These are phyloP conservation scores for Alternaria angustiovoidea DNA, from an alignment of 2,329 filamentous ascomycete genomes.

Conservation along the genomic window DNA sequence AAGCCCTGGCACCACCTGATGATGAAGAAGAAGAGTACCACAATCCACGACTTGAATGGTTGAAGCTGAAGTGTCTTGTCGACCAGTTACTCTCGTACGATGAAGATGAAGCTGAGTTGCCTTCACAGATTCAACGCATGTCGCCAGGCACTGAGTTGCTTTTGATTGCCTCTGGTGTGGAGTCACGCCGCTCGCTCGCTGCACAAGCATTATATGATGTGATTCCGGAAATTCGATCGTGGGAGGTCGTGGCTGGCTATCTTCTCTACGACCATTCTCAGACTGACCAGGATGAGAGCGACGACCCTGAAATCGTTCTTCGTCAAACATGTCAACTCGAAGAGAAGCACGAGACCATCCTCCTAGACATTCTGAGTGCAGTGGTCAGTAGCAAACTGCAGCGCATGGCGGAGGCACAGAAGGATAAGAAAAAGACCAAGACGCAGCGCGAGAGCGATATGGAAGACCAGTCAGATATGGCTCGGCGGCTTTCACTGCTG, in stretches of 20 bases:
- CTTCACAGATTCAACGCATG: constrained; percentile 57
- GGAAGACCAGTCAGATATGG: constrained; percentile 79
- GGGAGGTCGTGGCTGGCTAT: constrained; percentile 89
- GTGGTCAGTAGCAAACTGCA: constrained; percentile 78
- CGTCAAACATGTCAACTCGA: constrained; percentile 77
- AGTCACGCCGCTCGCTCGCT: constrained; percentile 85
- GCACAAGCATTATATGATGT: constrained; percentile 86
- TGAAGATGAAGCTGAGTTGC: constrained; percentile 67
- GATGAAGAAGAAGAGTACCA: constrained; percentile 77
- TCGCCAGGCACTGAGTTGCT: constrained; percentile 51
- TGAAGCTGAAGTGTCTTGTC: constrained; percentile 88
- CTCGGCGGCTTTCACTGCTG: constrained; percentile 76
- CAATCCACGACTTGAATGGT: constrained; percentile 81
- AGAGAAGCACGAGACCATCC: constrained; percentile 79
- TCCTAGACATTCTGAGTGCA: constrained; percentile 86
- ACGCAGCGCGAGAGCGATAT: constrained; percentile 65
- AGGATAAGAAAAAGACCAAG: constrained; percentile 66
- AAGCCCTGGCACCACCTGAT: constrained; percentile 74
- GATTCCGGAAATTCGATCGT: constrained; percentile 80
- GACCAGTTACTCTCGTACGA: constrained; percentile 87
- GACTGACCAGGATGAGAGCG: constrained; percentile 61
- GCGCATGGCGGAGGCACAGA: constrained; percentile 68
- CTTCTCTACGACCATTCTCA: constrained; percentile 88
- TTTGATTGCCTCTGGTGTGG: constrained; percentile 70
- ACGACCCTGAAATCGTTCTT: constrained; percentile 69